These are phyloP conservation scores for Syzygium aqueum DNA, from an alignment of 345 rosid species.

Conservation along the genomic window DNA sequence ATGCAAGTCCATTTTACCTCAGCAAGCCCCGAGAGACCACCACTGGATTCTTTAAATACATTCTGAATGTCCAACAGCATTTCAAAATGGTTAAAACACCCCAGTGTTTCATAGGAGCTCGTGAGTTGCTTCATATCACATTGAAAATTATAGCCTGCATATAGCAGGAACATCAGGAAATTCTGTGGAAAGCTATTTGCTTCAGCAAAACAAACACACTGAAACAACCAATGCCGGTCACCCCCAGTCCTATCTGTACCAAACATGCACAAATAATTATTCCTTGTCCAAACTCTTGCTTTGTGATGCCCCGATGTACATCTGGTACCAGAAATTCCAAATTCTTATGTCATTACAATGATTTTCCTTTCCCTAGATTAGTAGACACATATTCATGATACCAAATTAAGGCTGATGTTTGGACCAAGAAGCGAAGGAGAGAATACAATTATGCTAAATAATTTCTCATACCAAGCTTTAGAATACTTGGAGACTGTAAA, in stretches of 20 bases:
- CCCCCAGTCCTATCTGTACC: not conserved
- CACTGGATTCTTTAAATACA: conserved; percentile 53
- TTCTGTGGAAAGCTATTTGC: not conserved
- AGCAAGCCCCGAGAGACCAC: conserved; percentile 85
- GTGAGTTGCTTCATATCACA: conserved; percentile 67
- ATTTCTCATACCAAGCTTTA: too few species aligned
- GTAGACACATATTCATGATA: not conserved
- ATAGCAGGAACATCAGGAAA: not conserved
- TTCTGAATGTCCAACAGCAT: conserved; percentile 80
- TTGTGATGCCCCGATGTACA: not conserved
- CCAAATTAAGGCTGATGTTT: not conserved
- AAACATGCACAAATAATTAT: not conserved
- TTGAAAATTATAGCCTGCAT: conserved; percentile 78
- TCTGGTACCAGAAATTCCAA: not conserved
- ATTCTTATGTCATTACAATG: not conserved
- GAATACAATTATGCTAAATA: too few species aligned
- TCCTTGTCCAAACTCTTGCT: not conserved
- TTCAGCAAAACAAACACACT: not conserved
- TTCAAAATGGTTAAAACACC: conserved; percentile 75
- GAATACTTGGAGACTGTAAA: too few species aligned
- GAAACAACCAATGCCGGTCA: not conserved
- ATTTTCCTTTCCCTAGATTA: not conserved
- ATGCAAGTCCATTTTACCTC: conserved; percentile 29
- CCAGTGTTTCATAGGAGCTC: conserved; percentile 54
- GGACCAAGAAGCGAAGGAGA: not conserved